Conservation (phyloP, 2,329 filamentous ascomycete genomes). For the Capronia epimyces region DNA sequence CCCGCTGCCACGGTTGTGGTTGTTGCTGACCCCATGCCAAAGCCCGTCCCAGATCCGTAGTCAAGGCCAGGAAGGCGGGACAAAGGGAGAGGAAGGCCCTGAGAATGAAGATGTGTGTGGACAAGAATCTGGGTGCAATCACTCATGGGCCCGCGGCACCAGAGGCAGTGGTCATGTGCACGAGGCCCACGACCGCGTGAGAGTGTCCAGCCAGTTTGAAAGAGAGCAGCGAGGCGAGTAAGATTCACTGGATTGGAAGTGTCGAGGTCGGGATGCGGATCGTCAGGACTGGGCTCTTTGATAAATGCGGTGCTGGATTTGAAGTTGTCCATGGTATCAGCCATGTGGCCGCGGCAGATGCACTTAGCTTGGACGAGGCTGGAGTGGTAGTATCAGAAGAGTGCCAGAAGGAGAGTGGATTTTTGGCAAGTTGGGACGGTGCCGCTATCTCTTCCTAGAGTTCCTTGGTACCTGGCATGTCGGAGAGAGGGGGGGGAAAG, state of each 20-base stretch:
- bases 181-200: slow-evolving; percentile 17
- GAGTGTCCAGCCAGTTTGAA: slow-evolving; percentile 9
- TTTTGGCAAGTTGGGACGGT: not conserved
- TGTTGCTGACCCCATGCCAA: too few relatives aligned
- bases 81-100: too few relatives aligned
- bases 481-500: not conserved
- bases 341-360: not conserved
- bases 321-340: not conserved
- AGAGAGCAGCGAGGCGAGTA: slow-evolving; percentile 12
- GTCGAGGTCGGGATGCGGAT: slow-evolving; percentile 14
- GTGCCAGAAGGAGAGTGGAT: not conserved
- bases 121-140: slow-evolving; percentile 13
- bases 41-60: too few relatives aligned
- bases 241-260: slow-evolving; percentile 3
- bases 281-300: slow-evolving; percentile 3
- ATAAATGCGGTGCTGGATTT: not conserved
- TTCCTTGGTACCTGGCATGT: not conserved
- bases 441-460: not conserved
- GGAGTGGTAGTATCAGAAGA: not conserved
- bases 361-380: not conserved
- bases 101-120: not conserved
- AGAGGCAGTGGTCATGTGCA: slow-evolving; percentile 10
- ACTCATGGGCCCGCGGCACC: slow-evolving; percentile 15
- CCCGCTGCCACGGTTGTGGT: not conserved
- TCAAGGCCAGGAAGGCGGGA: not conserved